Evolutionary conservation across 1,284 basidiomycete genomes (phyloP).

Genomic region (Rhizoctonia solani): DNA sequence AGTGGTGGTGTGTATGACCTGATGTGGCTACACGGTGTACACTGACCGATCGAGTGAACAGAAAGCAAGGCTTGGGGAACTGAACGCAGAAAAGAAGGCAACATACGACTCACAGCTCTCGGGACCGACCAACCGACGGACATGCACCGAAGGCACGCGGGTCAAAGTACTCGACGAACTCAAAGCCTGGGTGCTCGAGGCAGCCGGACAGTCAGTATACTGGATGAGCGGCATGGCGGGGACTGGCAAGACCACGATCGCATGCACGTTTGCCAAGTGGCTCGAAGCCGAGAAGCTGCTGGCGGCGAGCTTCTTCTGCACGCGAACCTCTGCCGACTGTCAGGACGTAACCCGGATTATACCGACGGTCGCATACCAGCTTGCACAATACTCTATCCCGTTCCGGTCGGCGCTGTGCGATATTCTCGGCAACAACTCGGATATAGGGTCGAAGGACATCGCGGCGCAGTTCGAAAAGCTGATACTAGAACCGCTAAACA

Average conservation of each 20-base stretch:
- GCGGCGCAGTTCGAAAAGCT: constrained; percentile 40
- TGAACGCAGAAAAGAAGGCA: background rate
- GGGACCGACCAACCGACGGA: background rate
- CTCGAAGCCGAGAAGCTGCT: constrained; percentile 36
- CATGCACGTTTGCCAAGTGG: constrained; percentile 39
- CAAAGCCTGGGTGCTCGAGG: background rate
- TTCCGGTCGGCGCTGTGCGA: background rate
- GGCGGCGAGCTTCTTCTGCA: constrained; percentile 43
- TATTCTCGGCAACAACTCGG: constrained; percentile 28
- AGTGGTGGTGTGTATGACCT: background rate
- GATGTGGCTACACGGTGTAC: background rate
- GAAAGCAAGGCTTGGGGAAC: background rate
- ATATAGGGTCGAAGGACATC: constrained; percentile 38
- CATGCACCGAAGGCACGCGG: constrained; percentile 9
- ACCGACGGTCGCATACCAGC: constrained; percentile 42
- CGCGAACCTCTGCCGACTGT: constrained; percentile 40
- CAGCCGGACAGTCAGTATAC: background rate
- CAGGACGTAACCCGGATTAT: constrained; percentile 39
- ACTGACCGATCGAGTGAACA: background rate
- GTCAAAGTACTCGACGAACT: background rate
- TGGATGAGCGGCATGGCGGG: constrained; percentile 46
- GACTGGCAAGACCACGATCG: constrained; percentile 43
- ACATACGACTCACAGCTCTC: background rate
- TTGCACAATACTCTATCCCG: constrained; percentile 37
- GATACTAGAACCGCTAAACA: constrained; percentile 7